These are phyloP conservation scores for Artemisia tridentata DNA, from an alignment of 129 eudicot species.

Conservation along the genomic window DNA sequence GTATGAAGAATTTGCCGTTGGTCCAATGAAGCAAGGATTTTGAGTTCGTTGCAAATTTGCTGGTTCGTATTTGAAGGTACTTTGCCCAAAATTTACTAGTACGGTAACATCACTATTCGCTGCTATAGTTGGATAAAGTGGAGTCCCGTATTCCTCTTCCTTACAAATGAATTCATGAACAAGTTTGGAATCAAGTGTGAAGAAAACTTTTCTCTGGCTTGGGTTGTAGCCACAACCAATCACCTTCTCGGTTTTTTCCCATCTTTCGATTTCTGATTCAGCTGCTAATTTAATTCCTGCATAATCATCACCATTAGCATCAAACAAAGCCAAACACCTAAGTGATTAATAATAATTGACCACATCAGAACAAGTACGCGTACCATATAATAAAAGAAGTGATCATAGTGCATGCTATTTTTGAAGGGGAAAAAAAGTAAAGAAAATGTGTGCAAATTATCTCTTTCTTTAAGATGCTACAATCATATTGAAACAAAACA, in stretches of 20 bases:
- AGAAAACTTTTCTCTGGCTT: constrained; percentile 61
- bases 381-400: too few relatives aligned
- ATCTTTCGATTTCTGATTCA: constrained; percentile 50
- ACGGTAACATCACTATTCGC: constrained; percentile 50
- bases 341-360: not conserved
- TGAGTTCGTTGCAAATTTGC: constrained; percentile 77
- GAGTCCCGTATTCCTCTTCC: constrained; percentile 62
- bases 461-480: too few relatives aligned
- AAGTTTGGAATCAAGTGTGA: constrained; percentile 73
- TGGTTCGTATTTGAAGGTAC: constrained; percentile 53
- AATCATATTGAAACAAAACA: too few relatives aligned
- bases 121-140: constrained; percentile 74
- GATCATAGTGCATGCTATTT: too few relatives aligned
- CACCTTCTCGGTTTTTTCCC: constrained; percentile 61
- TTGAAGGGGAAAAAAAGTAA: too few relatives aligned
- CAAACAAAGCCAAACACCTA: not conserved
- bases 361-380: too few relatives aligned
- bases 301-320: not conserved
- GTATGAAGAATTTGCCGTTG: constrained; percentile 43
- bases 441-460: too few relatives aligned
- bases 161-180: constrained; percentile 79
- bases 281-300: constrained; percentile 56
- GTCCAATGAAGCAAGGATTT: constrained; percentile 84
- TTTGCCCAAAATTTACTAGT: constrained; percentile 82
- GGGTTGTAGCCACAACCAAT: constrained; percentile 95